Base-by-base conservation (phyloP, 352 stramenopile genomes). In the Aphanomyces invadans region DNA sequence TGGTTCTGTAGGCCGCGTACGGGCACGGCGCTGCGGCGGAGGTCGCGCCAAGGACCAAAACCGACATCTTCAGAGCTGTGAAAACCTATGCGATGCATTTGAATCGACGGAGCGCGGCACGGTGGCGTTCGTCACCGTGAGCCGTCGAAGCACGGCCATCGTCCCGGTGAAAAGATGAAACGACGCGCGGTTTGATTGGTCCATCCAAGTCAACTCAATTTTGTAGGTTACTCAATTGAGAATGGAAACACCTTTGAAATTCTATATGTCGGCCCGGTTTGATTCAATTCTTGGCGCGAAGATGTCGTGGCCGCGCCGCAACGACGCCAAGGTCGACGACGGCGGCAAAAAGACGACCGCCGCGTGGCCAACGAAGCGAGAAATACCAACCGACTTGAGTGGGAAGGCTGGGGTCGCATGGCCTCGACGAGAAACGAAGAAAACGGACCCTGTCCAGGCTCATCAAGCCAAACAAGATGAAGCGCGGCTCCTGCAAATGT, bases 241-340 rank as follows among this genome's bases (percentile, higher is more conserved):
- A n/a, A n/a, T n/a, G n/a, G n/a, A n/a, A n/a, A n/a, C n/a, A n/a
- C n/a, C n/a, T n/a, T n/a, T n/a, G n/a, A n/a, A n/a, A n/a, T n/a
- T n/a, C n/a, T n/a, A n/a, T n/a, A n/a, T n/a, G n/a, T n/a, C n/a
- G n/a, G n/a, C n/a, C 44, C 7, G 21, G 48, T 15, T 56, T 56
- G 25, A 29, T 39, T 60, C n/a, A 5, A 38, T 19, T 29, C 9
- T 29, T 42, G 28, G 29, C 26, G 28, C 25, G 51, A 60, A 29
- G 21, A 60, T 33, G 51, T 33, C 51, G 51, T 60, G 51, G 51
- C 51, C 51, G n/a, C 51, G 51, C 25, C 51, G 51, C 17, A 29
- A 29, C 5, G 48, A 29, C 48, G 19, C 29, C 26, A 60, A 42
- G 51, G 42, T 44, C 26, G 33, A 44, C 23, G 51, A 4, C 5